Evolutionary conservation across 179 eudicot species (phyloP).

Genomic region (Patellifolia procumbens): DNA sequence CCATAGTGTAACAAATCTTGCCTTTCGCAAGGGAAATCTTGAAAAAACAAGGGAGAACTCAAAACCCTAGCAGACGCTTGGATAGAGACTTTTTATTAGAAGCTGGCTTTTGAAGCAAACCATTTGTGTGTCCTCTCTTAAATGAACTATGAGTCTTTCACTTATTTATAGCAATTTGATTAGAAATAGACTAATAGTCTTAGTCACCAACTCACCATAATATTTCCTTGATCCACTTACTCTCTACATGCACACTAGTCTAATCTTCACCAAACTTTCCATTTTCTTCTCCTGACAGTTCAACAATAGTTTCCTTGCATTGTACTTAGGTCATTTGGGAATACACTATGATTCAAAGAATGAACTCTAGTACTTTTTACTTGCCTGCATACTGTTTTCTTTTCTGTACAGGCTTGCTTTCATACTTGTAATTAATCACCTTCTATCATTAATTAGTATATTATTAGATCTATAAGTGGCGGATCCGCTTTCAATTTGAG

Average conservation of each 20-base stretch:
- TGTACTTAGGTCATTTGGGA: neutral
- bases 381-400: neutral
- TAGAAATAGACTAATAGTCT: neutral
- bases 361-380: neutral
- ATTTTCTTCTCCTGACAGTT: neutral
- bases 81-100: too few relatives aligned
- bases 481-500: too few relatives aligned
- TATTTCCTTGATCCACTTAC: neutral
- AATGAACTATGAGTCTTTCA: neutral
- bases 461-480: too few relatives aligned
- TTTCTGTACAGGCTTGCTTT: too few relatives aligned
- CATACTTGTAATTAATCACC: too few relatives aligned
- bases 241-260: neutral
- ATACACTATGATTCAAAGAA: neutral
- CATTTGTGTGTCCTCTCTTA: neutral
- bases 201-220: neutral
- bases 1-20: too few relatives aligned
- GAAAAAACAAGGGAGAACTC: too few relatives aligned
- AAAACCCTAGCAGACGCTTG: neutral
- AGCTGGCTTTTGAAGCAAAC: slow-evolving; percentile 7
- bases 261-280: slow-evolving; percentile 18
- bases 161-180: too few relatives aligned
- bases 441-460: too few relatives aligned
- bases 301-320: too few relatives aligned
- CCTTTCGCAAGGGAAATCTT: too few relatives aligned